Base-by-base conservation (phyloP, 441 rosid species). In the Manihot esculenta region DNA sequence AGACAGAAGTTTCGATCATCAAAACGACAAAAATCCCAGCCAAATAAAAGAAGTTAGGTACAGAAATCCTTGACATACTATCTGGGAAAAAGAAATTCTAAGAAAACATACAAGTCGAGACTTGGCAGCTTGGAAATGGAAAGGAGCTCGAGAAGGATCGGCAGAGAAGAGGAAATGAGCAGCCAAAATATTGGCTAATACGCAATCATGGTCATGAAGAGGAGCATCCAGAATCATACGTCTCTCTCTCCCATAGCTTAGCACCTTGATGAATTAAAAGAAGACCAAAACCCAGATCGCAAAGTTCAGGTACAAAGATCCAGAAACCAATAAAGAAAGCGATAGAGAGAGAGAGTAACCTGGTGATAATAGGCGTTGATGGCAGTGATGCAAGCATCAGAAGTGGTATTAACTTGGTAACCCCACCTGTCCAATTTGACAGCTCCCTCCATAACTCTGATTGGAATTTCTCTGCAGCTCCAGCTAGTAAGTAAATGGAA, bases 131-230 rank as follows among this genome's bases (percentile, higher is more conserved):
- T 81, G 82, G 54, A 85, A 14, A 66, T 72, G 72, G 11, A 62
- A 33, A 49, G 77, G 23, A 73, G 85, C 85, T 65, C 68, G 77
- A 62, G 86, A 78, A 77, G 84, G 85, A 55, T 86, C 80, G 35
- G 79, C 49, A 68, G 84, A 83, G 56, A 50, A 83, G 68, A 90
- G 83, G 76, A 73, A 87, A 71, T 87, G 87, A 74, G 97, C 97
- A 69, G 90, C 97, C 84, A 92, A 81, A 68, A 88, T 76, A 68
- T 92, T 90, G 60, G 84, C 97, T 75, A 92, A 80, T 26, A 90
- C 95, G 70, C 95, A 94, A 45, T 82, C 86, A 65, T 81, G 83
- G 71, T 92, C 97, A 66, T 69, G 76, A 41, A 66, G 15, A 62
- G 85, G 82, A 3, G 97, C 97, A 49, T 89, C 85, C 30, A 92